A percentile compares a stretch with the other conserved stretches of the same genome.
Conservation (phyloP, 2,329 filamentous ascomycete genomes). For the Monosporascus ibericus region DNA sequence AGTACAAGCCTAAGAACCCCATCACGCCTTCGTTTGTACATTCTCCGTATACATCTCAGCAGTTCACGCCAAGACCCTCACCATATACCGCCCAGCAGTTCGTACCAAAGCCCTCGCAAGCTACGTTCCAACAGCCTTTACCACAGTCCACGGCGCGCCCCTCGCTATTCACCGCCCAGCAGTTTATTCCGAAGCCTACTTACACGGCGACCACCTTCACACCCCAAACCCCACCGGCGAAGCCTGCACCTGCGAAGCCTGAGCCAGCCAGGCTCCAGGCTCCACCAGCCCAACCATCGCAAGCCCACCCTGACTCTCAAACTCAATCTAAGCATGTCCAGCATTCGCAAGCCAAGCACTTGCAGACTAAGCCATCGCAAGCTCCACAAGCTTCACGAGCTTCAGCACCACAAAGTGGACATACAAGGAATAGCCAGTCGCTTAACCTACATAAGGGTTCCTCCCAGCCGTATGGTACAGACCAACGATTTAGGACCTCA, state of each 20-base stretch:
- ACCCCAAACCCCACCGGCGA: neutral
- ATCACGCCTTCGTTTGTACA: conserved; percentile 15
- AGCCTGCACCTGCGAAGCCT: conserved; percentile 10
- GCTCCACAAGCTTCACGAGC: conserved; percentile 4
- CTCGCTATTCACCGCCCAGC: conserved; percentile 3
- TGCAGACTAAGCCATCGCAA: too few species aligned
- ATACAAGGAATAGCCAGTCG: conserved; percentile 22
- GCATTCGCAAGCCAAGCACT: neutral
- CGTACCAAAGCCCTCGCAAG: conserved; percentile 4
- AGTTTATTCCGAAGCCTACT: conserved; percentile 11
- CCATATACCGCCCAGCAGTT: conserved; percentile 19
- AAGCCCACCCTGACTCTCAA: neutral
- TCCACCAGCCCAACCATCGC: neutral
- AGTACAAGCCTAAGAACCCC: conserved; percentile 27
- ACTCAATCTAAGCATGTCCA: neutral
- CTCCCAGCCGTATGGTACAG: conserved; percentile 22
- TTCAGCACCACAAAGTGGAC: conserved; percentile 12
- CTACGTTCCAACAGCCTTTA: conserved; percentile 10
- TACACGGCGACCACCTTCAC: neutral
- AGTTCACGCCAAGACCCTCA: conserved; percentile 25
- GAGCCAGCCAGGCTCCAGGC: neutral
- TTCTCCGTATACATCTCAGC: conserved; percentile 28
- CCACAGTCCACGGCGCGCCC: conserved; percentile 8
- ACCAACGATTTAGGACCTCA: conserved; percentile 25
- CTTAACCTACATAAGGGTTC: conserved; percentile 19